phyloP scores from a whole-genome alignment of 1,139 yeast genomes.

The Saccharomyces uvarum region DNA sequence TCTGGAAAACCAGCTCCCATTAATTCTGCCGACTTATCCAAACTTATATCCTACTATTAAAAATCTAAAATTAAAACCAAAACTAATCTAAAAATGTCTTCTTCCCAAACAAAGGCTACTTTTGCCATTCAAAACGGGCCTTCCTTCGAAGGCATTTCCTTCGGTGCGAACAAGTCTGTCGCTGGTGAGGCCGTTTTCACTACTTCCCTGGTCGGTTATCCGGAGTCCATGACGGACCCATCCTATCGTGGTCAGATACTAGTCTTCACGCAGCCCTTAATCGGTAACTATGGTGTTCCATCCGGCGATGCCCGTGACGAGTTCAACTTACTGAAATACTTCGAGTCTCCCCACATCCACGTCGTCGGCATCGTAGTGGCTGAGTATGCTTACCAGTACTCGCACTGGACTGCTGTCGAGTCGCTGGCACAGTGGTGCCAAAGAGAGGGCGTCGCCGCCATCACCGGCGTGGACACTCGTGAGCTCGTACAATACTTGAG shows the following conservation, averaged over 20 bases:
- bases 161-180: conserved; percentile 86
- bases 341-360: conserved; percentile 86
- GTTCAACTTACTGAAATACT: conserved; percentile 74
- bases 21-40: conserved; percentile 6
- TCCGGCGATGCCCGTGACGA: conserved; percentile 73
- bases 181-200: conserved; percentile 98
- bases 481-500: conserved; percentile 85
- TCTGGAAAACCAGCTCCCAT: conserved; percentile 42
- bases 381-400: conserved; percentile 87
- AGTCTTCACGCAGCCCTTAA: conserved; percentile 92
- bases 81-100: conserved; percentile 10
- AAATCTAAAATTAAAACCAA: conserved; percentile 7
- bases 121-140: conserved; percentile 91
- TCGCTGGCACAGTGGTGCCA: conserved; percentile 92
- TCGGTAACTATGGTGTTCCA: conserved; percentile 97
- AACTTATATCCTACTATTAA: neutral
- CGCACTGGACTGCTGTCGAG: conserved; percentile 99
- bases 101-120: conserved; percentile 53
- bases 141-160: conserved; percentile 82
- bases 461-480: conserved; percentile 95
- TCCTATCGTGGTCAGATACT: conserved; percentile 93
- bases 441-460: conserved; percentile 93
- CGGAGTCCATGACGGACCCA: conserved; percentile 98
- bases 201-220: conserved; percentile 94
- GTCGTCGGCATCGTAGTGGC: conserved; percentile 95